Evolutionary conservation across 495 filamentous ascomycete genomes (phyloP).

Genomic region (Aspergillus campestris): DNA sequence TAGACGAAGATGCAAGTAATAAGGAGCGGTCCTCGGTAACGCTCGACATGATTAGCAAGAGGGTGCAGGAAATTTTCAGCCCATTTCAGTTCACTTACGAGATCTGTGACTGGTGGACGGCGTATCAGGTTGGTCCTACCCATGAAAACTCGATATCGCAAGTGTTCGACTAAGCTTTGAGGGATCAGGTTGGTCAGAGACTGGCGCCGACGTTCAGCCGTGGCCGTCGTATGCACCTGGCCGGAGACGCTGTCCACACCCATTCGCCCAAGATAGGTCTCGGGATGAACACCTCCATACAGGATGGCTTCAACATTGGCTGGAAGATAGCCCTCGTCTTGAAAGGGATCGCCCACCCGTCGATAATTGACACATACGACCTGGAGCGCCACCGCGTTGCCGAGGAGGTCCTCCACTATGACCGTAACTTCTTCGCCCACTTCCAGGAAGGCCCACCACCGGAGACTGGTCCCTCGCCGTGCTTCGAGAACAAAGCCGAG

Average conservation of each 20-base stretch:
- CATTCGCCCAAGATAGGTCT: slow-evolving; percentile 79
- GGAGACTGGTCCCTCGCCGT: background rate
- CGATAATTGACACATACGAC: slow-evolving; percentile 63
- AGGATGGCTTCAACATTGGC: slow-evolving; percentile 69
- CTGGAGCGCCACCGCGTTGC: slow-evolving; percentile 62
- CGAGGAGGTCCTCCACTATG: slow-evolving; percentile 62
- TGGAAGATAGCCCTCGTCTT: slow-evolving; percentile 73
- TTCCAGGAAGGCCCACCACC: slow-evolving; percentile 10
- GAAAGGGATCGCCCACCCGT: slow-evolving; percentile 44
- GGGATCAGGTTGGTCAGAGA: slow-evolving; percentile 46
- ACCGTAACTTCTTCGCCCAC: slow-evolving; percentile 28
- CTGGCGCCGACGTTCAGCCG: slow-evolving; percentile 59
- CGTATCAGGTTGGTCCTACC: slow-evolving; percentile 38
- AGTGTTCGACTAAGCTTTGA: background rate
- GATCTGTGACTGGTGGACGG: slow-evolving; percentile 53
- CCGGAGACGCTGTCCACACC: slow-evolving; percentile 77
- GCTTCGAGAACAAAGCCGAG: slow-evolving; percentile 4
- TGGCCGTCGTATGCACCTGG: slow-evolving; percentile 59
- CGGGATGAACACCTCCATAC: slow-evolving; percentile 79
- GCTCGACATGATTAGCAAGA: slow-evolving; percentile 46
- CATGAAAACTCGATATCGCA: background rate
- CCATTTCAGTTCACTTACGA: slow-evolving; percentile 55
- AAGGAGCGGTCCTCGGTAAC: slow-evolving; percentile 51
- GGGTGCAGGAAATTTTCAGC: slow-evolving; percentile 50
- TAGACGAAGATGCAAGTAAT: slow-evolving; percentile 8